Evolutionary conservation across 2,329 filamentous ascomycete genomes (phyloP), one percentile per base, ranked within the genome.

Genomic region (Ambrosiella xylebori): DNA sequence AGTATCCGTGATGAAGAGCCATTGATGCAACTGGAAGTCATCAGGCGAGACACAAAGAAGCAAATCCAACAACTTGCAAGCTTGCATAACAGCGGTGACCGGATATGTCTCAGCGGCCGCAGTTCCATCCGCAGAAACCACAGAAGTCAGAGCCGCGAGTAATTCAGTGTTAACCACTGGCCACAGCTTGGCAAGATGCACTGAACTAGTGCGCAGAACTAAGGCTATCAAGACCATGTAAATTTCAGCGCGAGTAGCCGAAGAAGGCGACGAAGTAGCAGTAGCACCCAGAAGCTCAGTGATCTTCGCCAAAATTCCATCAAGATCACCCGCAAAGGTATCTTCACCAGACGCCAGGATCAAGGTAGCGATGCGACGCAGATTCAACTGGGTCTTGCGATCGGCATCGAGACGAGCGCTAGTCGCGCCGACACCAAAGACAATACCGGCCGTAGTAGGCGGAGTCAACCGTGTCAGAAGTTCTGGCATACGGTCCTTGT

Each of bases 11-110:
- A 98, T 84, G 69, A 95, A 98, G 3, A 97, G 80, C 93, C 93
- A 98, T 73, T 96, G 88, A 65, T 95, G 85, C n/a, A 97, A 79
- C 69, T 97, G 93, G 71, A 97, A 98, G 68, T 98, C 93, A 64
- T 98, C 93, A 0, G 90, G 91, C 3, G 86, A 85, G 7, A 90
- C 76, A 49, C 88, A 84, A 12, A 97, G 78, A n/a, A 98, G 75
- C 17, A 89, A 75, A 66, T 98, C 93, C 2, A 98, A 77, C 2
- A 98, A 77, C 67, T 97, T 98, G 71, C 90, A 96, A 0, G 89
- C 90, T 68, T 98, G 91, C 2, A 98, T 73, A 13, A 96, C 74
- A 1, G 86, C 82, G 1, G 81, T 73, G 63, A 88, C 85, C 65
- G 80, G 87, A 70, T 88, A 95, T 9, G 80, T 84, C 27, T 93